Conservation (phyloP, 2,329 filamentous ascomycete genomes). For the Pestalotiopsis sp. region DNA sequence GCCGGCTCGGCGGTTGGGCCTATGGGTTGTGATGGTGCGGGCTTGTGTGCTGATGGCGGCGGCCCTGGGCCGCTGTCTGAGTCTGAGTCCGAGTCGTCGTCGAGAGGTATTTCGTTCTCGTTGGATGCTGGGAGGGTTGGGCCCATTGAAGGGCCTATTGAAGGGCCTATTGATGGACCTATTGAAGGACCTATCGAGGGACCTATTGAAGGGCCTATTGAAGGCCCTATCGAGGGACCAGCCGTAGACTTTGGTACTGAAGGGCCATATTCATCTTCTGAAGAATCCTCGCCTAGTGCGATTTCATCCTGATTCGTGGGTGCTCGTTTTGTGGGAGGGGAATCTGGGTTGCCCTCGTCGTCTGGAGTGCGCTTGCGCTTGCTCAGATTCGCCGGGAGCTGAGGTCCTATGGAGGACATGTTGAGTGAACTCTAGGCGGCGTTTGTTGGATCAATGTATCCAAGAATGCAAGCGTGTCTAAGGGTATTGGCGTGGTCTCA, state of each 20-base stretch:
- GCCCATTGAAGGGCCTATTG: constrained; percentile 13
- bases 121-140: constrained; percentile 25
- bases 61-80: constrained; percentile 20
- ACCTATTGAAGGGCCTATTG: constrained; percentile 30
- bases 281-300: constrained; percentile 45
- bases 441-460: not conserved
- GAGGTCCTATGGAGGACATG: constrained; percentile 73
- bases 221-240: constrained; percentile 18
- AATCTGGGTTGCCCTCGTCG: constrained; percentile 38
- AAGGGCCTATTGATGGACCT: constrained; percentile 9
- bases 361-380: constrained; percentile 63
- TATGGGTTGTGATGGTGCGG: constrained; percentile 14
- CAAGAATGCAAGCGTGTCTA: not conserved
- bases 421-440: constrained; percentile 11
- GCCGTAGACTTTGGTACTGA: constrained; percentile 28
- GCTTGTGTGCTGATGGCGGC: constrained; percentile 18
- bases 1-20: constrained; percentile 10
- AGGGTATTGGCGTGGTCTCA: not conserved
- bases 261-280: constrained; percentile 47
- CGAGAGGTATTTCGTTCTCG: constrained; percentile 25
- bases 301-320: constrained; percentile 55
- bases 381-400: constrained; percentile 68
- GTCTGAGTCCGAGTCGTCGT: constrained; percentile 17
- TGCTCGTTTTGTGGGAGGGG: constrained; percentile 48
- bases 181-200: constrained; percentile 18